Evolutionary conservation across 1,284 basidiomycete genomes (phyloP).

Genomic region (Coniferiporia sulphurascens): DNA sequence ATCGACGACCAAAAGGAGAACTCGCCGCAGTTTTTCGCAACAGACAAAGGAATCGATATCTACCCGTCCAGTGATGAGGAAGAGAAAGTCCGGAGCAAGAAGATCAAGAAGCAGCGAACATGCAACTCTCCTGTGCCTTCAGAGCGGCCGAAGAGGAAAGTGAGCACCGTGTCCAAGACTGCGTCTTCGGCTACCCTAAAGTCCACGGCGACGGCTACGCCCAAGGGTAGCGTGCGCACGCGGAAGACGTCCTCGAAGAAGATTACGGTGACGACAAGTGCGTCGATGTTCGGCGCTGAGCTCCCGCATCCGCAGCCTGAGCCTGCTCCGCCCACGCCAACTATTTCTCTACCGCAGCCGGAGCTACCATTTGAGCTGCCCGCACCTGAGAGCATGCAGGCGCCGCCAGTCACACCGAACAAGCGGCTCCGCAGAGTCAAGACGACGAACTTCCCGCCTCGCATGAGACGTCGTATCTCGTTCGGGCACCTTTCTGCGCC

Average conservation of each 20-base stretch:
- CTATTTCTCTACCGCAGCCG: not conserved
- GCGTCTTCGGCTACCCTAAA: constrained; percentile 15
- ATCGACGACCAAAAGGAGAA: constrained; percentile 30
- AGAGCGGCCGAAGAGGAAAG: constrained; percentile 20
- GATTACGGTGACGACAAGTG: not conserved
- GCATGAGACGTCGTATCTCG: constrained; percentile 17
- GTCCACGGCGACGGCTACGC: not conserved
- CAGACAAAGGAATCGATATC: constrained; percentile 14
- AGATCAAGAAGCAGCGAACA: constrained; percentile 59
- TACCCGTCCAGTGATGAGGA: constrained; percentile 69
- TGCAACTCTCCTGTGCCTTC: constrained; percentile 31
- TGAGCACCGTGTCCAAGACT: constrained; percentile 6
- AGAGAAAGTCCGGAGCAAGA: constrained; percentile 54
- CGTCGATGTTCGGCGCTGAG: constrained; percentile 19
- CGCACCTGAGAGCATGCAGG: not conserved
- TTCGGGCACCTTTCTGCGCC: constrained; percentile 19
- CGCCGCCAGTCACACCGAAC: constrained; percentile 8
- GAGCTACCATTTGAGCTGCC: constrained; percentile 3
- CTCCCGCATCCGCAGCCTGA: constrained; percentile 19
- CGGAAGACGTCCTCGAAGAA: constrained; percentile 14
- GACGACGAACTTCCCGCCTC: constrained; percentile 20
- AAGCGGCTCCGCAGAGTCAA: constrained; percentile 21
- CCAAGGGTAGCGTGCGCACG: constrained; percentile 6
- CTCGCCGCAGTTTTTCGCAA: constrained; percentile 8
- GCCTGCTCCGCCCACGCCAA: constrained; percentile 4